phyloP scores from a whole-genome alignment of 768 basidiomycete species.

The Auricularia heimuer region DNA sequence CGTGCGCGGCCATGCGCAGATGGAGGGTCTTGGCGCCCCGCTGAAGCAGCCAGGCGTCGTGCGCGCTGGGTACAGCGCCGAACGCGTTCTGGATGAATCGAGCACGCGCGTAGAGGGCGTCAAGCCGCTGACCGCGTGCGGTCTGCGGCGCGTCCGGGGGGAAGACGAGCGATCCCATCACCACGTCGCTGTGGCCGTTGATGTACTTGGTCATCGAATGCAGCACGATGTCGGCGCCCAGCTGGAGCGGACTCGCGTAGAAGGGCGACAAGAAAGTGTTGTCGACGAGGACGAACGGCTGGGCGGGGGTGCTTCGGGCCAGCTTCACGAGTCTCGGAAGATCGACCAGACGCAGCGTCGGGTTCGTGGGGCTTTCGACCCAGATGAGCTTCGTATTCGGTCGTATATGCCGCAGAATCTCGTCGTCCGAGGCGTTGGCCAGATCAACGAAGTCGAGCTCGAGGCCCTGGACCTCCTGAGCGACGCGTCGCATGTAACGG shows the following conservation, averaged over 20 bases:
- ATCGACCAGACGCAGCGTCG: conserved; percentile 79
- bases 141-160: conserved; percentile 35
- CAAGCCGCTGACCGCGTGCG: conserved; percentile 7
- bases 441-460: conserved; percentile 75
- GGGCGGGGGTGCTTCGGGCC: conserved; percentile 21
- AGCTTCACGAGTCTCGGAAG: conserved; percentile 51
- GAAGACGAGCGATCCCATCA: conserved; percentile 78
- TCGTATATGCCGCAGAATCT: conserved; percentile 48
- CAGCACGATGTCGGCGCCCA: conserved; percentile 69
- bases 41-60: conserved; percentile 85
- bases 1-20: conserved; percentile 81
- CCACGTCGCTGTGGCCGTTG: conserved; percentile 88
- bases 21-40: conserved; percentile 87
- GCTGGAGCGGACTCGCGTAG: conserved; percentile 76
- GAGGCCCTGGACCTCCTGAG: conserved; percentile 50
- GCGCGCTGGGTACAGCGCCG: conserved; percentile 74
- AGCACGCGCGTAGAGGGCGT: conserved; percentile 42
- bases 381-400: conserved; percentile 86
- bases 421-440: conserved; percentile 54
- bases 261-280: conserved; percentile 92
- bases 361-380: conserved; percentile 95
- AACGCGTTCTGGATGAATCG: conserved; percentile 87
- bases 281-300: conserved; percentile 80
- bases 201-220: conserved; percentile 87
- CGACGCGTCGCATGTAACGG: conserved; percentile 68